Evolutionary conservation across 2,329 filamentous ascomycete species (phyloP).

Genomic region (Neurospora sp.): DNA sequence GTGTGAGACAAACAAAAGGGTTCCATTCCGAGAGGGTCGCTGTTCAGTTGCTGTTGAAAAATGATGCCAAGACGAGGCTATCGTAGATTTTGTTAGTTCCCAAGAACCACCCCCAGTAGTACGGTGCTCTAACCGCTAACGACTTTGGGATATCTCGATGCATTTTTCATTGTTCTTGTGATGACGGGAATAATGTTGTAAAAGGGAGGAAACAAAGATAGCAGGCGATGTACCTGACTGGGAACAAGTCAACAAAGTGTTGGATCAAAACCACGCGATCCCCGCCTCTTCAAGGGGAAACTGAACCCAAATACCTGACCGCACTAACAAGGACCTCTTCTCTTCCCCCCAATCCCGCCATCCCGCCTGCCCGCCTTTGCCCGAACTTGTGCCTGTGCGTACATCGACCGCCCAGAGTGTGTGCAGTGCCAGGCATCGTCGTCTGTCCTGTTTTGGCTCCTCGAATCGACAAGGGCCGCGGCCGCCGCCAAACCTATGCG

Average conservation of each 20-base stretch:
- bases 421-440: background rate
- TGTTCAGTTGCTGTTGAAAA: background rate
- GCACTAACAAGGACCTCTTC: background rate
- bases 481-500: slow-evolving; percentile 13
- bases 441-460: background rate
- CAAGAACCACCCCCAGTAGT: background rate
- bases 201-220: background rate
- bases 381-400: background rate
- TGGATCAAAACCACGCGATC: background rate
- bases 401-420: background rate
- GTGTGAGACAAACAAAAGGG: background rate
- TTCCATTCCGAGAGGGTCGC: background rate
- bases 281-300: background rate
- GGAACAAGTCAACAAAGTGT: background rate
- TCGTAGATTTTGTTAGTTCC: background rate
- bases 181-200: background rate
- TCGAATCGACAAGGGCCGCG: background rate
- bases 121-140: background rate
- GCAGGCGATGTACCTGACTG: background rate
- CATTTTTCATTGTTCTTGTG: background rate
- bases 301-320: background rate
- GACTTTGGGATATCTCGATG: background rate
- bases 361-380: background rate
- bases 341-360: background rate
- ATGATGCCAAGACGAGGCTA: background rate